phyloP scores from a whole-genome alignment of 2,329 filamentous ascomycete species.

The Colletotrichum navitas region DNA sequence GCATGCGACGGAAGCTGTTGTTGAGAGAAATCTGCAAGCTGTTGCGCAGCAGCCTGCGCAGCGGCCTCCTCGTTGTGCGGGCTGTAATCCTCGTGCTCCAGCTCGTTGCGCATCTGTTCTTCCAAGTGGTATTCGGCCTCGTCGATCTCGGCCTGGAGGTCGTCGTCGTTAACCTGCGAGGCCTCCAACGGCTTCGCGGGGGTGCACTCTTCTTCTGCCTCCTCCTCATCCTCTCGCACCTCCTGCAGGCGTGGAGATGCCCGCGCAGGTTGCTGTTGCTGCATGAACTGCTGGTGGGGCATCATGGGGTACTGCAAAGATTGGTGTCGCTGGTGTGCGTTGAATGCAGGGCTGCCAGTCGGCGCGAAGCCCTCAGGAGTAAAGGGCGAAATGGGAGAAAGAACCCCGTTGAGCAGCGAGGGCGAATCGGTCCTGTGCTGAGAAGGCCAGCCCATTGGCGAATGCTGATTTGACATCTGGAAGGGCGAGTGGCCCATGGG shows the following conservation, averaged over 20 bases:
- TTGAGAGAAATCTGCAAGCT: slow-evolving; percentile 15
- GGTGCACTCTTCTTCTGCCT: slow-evolving; percentile 62
- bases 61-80: slow-evolving; percentile 64
- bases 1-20: slow-evolving; percentile 51
- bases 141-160: slow-evolving; percentile 87
- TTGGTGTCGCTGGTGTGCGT: slow-evolving; percentile 68
- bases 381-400: slow-evolving; percentile 76
- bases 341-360: slow-evolving; percentile 56
- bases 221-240: slow-evolving; percentile 80
- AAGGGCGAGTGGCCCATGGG: slow-evolving; percentile 75
- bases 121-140: slow-evolving; percentile 89
- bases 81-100: slow-evolving; percentile 83
- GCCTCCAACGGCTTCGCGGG: slow-evolving; percentile 68
- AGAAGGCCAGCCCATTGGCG: slow-evolving; percentile 69
- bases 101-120: slow-evolving; percentile 81
- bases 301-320: slow-evolving; percentile 70
- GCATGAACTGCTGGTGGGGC: slow-evolving; percentile 68
- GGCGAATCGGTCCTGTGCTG: slow-evolving; percentile 75
- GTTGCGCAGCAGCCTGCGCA: slow-evolving; percentile 44
- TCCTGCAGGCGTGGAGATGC: slow-evolving; percentile 76
- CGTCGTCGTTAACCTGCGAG: slow-evolving; percentile 65
- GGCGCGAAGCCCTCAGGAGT: slow-evolving; percentile 63
- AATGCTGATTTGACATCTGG: slow-evolving; percentile 73
- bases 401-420: slow-evolving; percentile 66
- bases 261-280: slow-evolving; percentile 66